Evolutionary conservation across 148 eudicot species (phyloP).

Genomic region (Selenicereus undatus): DNA sequence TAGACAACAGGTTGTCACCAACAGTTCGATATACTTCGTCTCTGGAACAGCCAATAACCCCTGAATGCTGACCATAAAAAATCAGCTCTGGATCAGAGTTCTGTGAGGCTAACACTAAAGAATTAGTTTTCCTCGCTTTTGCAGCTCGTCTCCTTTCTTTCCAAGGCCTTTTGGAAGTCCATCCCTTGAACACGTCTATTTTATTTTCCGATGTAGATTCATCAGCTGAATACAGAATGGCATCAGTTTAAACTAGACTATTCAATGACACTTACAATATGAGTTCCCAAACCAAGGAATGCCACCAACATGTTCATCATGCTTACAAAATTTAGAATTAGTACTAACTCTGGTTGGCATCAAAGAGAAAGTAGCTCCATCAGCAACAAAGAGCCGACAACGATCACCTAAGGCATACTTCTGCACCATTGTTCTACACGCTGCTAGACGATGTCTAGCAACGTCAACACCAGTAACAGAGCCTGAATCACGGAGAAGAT

Average conservation of each 20-base stretch:
- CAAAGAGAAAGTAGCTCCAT: conserved; percentile 75
- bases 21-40: conserved; percentile 40
- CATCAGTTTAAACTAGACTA: conserved; percentile 15
- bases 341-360: conserved; percentile 39
- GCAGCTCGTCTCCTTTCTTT: conserved; percentile 82
- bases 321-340: conserved; percentile 38
- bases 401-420: conserved; percentile 74
- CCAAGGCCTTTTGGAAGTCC: conserved; percentile 88
- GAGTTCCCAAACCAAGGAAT: not conserved
- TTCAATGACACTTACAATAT: not conserved
- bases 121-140: conserved; percentile 41
- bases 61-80: conserved; percentile 80
- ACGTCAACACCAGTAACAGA: conserved; percentile 94
- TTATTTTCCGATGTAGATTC: conserved; percentile 39
- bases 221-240: conserved; percentile 37
- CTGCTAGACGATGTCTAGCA: conserved; percentile 91
- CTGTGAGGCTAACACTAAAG: conserved; percentile 24
- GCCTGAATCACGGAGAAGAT: conserved; percentile 83
- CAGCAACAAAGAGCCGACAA: conserved; percentile 96
- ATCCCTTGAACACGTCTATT: conserved; percentile 50
- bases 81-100: conserved; percentile 66
- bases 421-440: conserved; percentile 84
- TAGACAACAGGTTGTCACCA: conserved; percentile 33
- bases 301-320: conserved; percentile 3
- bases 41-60: conserved; percentile 74